Percentiles rank a stretch among this genome's conserved stretches.
Evolutionary conservation across 768 basidiomycete species (phyloP).

Genomic region (Amanita exitialis): DNA sequence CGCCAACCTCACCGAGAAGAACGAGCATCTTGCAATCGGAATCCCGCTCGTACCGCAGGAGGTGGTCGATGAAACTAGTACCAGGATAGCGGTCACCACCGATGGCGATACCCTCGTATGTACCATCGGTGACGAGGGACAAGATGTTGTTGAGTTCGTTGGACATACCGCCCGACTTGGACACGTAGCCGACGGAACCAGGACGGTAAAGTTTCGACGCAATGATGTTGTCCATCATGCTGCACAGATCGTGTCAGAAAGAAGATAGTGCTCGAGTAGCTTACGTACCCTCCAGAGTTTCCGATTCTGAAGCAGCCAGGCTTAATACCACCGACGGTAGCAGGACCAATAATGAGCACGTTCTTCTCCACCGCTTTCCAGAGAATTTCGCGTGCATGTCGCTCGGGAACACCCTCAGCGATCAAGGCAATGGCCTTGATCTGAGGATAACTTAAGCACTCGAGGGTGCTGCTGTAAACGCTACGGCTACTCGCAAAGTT

Average conservation of each 20-base stretch:
- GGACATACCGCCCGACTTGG: slow-evolving; percentile 99
- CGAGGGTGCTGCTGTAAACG: slow-evolving; percentile 91
- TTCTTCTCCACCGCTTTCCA: slow-evolving; percentile 77
- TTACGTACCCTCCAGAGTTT: slow-evolving; percentile 89
- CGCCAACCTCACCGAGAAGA: slow-evolving; percentile 96
- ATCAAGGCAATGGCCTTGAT: slow-evolving; percentile 76
- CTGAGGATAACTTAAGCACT: slow-evolving; percentile 61
- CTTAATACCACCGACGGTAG: slow-evolving; percentile 99
- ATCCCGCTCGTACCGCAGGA: slow-evolving; percentile 94
- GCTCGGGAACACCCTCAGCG: slow-evolving; percentile 96
- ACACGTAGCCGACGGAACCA: slow-evolving; percentile 97
- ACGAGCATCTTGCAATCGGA: slow-evolving; percentile 99
- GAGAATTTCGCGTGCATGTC: slow-evolving; percentile 93
- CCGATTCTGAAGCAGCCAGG: slow-evolving; percentile 99
- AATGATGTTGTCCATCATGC: slow-evolving; percentile 99
- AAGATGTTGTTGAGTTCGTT: slow-evolving; percentile 99
- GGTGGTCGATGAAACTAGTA: slow-evolving; percentile 97
- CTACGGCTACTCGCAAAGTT: slow-evolving; percentile 95
- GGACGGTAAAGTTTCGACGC: slow-evolving; percentile 96
- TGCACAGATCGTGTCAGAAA: slow-evolving; percentile 15
- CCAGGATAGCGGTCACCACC: slow-evolving; percentile 99
- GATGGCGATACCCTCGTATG: slow-evolving; percentile 99
- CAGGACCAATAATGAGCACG: slow-evolving; percentile 88
- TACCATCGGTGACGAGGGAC: slow-evolving; percentile 91
- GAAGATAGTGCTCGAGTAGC: not conserved